Conservation (phyloP, 2,329 filamentous ascomycete genomes). For the Claviceps pazoutovae region DNA sequence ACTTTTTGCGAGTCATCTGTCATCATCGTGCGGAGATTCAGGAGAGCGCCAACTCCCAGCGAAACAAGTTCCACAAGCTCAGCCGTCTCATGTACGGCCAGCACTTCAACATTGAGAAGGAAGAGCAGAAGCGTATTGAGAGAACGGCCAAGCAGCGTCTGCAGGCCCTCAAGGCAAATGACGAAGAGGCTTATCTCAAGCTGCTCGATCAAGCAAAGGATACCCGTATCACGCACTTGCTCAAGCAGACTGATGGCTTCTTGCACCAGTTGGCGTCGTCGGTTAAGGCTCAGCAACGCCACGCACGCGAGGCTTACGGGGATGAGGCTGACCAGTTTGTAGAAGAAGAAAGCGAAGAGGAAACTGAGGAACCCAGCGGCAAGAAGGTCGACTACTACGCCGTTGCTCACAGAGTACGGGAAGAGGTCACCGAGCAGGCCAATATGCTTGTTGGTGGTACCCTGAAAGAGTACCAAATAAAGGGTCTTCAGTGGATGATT, state of each 20-base stretch:
- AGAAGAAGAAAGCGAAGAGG: constrained; percentile 54
- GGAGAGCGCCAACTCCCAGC: constrained; percentile 51
- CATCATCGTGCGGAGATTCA: constrained; percentile 69
- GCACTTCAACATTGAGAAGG: constrained; percentile 94
- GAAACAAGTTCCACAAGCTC: constrained; percentile 68
- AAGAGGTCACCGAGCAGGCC: constrained; percentile 76
- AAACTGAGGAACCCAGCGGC: constrained; percentile 49
- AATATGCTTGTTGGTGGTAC: constrained; percentile 78
- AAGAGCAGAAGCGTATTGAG: constrained; percentile 97
- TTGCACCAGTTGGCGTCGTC: constrained; percentile 88
- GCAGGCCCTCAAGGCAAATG: constrained; percentile 94
- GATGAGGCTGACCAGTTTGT: constrained; percentile 38
- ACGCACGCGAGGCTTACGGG: constrained; percentile 65
- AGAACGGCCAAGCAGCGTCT: constrained; percentile 98
- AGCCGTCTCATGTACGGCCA: constrained; percentile 79
- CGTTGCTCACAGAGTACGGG: constrained; percentile 89
- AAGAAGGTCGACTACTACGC: constrained; percentile 97
- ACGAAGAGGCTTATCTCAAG: constrained; percentile 97
- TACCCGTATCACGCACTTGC: constrained; percentile 93
- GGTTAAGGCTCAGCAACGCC: constrained; percentile 85
- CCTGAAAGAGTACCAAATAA: constrained; percentile 95
- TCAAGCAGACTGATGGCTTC: constrained; percentile 96
- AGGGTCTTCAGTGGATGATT: constrained; percentile 99
- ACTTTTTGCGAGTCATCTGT: constrained; percentile 79
- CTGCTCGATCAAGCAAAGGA: constrained; percentile 97